Base-by-base conservation (phyloP, 768 basidiomycete genomes). In the Lentinula sp. region DNA sequence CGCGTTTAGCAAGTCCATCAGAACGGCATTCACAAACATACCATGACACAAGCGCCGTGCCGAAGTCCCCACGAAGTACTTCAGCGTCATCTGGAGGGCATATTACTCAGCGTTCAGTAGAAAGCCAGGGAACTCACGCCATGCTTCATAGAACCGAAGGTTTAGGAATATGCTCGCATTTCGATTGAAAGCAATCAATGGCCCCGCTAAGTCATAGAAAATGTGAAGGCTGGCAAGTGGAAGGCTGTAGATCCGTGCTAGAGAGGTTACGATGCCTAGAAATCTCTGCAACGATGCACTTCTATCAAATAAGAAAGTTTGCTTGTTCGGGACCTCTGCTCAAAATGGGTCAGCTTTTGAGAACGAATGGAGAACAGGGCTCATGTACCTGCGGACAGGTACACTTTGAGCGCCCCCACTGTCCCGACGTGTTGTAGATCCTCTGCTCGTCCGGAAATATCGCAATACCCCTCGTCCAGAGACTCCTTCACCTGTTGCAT, bases 121-220 rank as follows among this genome's bases (percentile, higher is more conserved):
- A 37, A 18, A 40, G 34, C 42, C 54, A 56, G 42, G 21, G 40
- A 28, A n/a, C 88, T 77, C 71, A 94, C 90, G 94, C 91, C 92
- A 94, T 54, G 87, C 83, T 68, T 91, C 81, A 63, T 84, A 95
- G 70, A 88, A 96, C 21, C 94, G 81, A 23, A 93, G 74, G 70
- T 97, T 98, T 61, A 97, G 73, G 73, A 93, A 98, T 15, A 98
- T 79, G 61, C 89, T 90, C 2, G 90, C 93, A 52, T 85, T 85
- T 31, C 94, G 79, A 70, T 98, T 99, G 78, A 99, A 98, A 1
- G 95, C 97, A 59, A 98, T 96, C 11, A 91, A 74, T 1, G 86
- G 87, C 1, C 96, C 95, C 4, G 76, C 74, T 21, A 79, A 70
- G 68, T 98, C 95, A 72, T 86, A 89, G 71, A 98, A 98, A 5